Conservation (phyloP, 2,329 filamentous ascomycete genomes). For the Claviceps lovelessii region DNA sequence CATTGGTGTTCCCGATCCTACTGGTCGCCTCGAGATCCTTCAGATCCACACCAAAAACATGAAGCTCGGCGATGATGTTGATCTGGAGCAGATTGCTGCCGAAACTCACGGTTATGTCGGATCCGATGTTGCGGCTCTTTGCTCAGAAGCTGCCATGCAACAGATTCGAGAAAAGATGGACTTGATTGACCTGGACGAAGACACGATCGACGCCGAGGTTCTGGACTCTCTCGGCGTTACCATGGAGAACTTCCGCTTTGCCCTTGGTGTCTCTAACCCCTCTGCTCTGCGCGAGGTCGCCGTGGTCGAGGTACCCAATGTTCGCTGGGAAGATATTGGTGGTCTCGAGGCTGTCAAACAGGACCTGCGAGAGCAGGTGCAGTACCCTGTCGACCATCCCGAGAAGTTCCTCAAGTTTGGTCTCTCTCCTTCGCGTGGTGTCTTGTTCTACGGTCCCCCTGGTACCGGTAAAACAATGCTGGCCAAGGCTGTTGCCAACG, state of each 20-base stretch:
- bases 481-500: slow-evolving; percentile 98
- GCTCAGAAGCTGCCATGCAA: slow-evolving; percentile 98
- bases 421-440: slow-evolving; percentile 92
- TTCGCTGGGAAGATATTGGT: slow-evolving; percentile 99
- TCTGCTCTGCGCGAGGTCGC: slow-evolving; percentile 97
- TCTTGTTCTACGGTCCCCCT: slow-evolving; percentile 95
- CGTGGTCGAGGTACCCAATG: slow-evolving; percentile 97
- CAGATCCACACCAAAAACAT: slow-evolving; percentile 99
- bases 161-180: slow-evolving; percentile 99
- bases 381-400: slow-evolving; percentile 97
- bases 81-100: slow-evolving; percentile 88
- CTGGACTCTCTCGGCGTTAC: slow-evolving; percentile 96
- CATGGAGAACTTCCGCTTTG: slow-evolving; percentile 99
- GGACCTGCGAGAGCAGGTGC: slow-evolving; percentile 96
- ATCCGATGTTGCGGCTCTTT: slow-evolving; percentile 94
- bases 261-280: slow-evolving; percentile 94
- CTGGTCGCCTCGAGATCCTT: slow-evolving; percentile 94
- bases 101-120: slow-evolving; percentile 99
- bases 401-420: slow-evolving; percentile 99
- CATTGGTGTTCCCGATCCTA: slow-evolving; percentile 94
- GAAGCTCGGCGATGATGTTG: slow-evolving; percentile 94
- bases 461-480: slow-evolving; percentile 99
- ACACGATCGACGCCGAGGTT: slow-evolving; percentile 97
- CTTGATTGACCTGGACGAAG: slow-evolving; percentile 94
- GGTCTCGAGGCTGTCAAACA: slow-evolving; percentile 97